Conservation (phyloP, 805 yeast species). For the Ogataea kodamae region DNA sequence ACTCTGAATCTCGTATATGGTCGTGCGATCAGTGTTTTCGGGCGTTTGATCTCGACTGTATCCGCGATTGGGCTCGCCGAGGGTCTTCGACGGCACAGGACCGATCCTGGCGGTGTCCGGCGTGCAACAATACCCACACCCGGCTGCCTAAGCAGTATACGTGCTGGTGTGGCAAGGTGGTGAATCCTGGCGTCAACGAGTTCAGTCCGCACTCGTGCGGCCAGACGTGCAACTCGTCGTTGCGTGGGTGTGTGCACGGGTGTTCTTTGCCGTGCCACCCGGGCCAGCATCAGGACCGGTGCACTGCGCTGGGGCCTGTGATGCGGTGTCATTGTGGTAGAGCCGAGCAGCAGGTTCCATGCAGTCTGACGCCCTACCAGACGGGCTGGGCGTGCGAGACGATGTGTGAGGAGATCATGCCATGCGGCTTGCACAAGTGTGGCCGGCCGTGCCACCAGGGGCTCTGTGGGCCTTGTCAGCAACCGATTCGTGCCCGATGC, state of each 20-base stretch:
- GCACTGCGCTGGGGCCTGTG: constrained; percentile 75
- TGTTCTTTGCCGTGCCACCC: constrained; percentile 82
- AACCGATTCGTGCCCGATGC: constrained; percentile 48
- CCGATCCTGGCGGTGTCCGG: constrained; percentile 81
- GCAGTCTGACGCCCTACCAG: constrained; percentile 63
- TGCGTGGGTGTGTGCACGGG: constrained; percentile 62
- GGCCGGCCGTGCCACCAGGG: constrained; percentile 68
- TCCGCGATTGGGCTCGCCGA: constrained; percentile 78
- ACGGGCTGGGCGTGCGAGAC: constrained; percentile 67
- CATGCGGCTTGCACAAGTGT: constrained; percentile 74
- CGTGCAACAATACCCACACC: constrained; percentile 53
- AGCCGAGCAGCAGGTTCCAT: constrained; percentile 62
- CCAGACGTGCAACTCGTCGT: constrained; percentile 62
- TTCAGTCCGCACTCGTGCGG: constrained; percentile 86
- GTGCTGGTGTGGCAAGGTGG: constrained; percentile 87
- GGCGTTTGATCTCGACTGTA: constrained; percentile 83
- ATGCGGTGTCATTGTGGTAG: constrained; percentile 75
- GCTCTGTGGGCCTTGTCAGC: constrained; percentile 71
- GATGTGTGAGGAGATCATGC: constrained; percentile 57
- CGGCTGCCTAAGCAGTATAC: constrained; percentile 54
- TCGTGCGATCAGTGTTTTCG: constrained; percentile 74
- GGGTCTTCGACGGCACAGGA: constrained; percentile 62
- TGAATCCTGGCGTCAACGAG: constrained; percentile 58
- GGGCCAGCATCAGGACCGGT: constrained; percentile 74
- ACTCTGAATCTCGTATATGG: constrained; percentile 66